Conservation (phyloP, 108 stramenopile species). For the Nitzschia sp. region DNA sequence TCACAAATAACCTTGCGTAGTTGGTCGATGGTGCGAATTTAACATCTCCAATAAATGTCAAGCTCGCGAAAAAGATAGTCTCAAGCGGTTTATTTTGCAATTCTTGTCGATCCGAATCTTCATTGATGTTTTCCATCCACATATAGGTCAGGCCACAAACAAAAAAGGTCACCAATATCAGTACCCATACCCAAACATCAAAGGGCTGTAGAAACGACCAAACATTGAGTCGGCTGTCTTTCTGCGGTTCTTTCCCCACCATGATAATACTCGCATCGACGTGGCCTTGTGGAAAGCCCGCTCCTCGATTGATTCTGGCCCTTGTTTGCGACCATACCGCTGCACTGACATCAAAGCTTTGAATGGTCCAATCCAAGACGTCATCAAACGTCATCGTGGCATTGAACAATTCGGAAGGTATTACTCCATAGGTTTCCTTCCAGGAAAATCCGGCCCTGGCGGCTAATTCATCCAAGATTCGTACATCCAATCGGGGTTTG, state of each 20-base stretch:
- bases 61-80: slow-evolving; percentile 3
- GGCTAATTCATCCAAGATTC: slow-evolving; percentile 47
- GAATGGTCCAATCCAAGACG: slow-evolving; percentile 33
- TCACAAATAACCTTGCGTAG: slow-evolving; percentile 20
- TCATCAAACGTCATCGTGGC: slow-evolving; percentile 15
- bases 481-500: slow-evolving; percentile 26
- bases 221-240: not conserved
- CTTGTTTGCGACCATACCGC: slow-evolving; percentile 16
- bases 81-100: not conserved
- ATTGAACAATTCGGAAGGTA: not conserved
- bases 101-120: not conserved
- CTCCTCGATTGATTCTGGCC: slow-evolving; percentile 29
- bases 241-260: slow-evolving; percentile 12
- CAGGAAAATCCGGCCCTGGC: slow-evolving; percentile 45
- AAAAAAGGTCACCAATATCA: slow-evolving; percentile 27
- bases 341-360: slow-evolving; percentile 39
- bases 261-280: slow-evolving; percentile 42
- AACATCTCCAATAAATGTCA: slow-evolving; percentile 28
- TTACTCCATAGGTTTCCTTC: slow-evolving; percentile 32
- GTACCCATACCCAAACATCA: slow-evolving; percentile 27
- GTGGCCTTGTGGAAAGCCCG: slow-evolving; percentile 31
- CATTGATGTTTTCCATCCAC: slow-evolving; percentile 22
- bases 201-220: slow-evolving; percentile 27
- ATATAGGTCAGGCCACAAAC: slow-evolving; percentile 28
- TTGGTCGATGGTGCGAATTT: not conserved